Percentiles rank a stretch among this genome's conserved stretches.
Evolutionary conservation across 2,329 filamentous ascomycete species (phyloP).

Genomic region (Aureobasidium vineae): DNA sequence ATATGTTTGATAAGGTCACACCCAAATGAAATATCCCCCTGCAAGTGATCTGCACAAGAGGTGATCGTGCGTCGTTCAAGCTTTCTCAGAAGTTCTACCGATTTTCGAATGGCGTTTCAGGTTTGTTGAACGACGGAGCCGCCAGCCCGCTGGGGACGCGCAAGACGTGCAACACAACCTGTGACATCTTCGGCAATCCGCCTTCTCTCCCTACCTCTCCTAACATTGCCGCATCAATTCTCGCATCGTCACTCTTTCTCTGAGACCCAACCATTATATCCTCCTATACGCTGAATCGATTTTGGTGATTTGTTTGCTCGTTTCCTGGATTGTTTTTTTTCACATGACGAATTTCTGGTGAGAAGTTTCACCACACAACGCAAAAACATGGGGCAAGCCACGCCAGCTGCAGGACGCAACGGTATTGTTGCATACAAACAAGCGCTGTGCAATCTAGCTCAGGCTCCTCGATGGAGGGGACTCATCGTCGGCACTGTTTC

Average conservation of each 20-base stretch:
- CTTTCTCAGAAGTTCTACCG: constrained; percentile 6
- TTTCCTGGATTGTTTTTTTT: neutral
- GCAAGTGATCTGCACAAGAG: constrained; percentile 4
- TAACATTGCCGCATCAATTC: neutral
- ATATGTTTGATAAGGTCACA: neutral
- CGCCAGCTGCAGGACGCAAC: constrained; percentile 7
- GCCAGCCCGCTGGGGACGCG: constrained; percentile 1
- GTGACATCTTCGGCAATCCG: constrained; percentile 8
- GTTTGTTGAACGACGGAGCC: constrained; percentile 4
- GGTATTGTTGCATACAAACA: constrained; percentile 10
- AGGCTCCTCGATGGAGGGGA: constrained; percentile 24
- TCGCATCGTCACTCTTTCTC: constrained; percentile 2
- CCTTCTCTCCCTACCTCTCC: constrained; percentile 4
- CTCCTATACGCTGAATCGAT: neutral
- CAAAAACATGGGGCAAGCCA: constrained; percentile 21
- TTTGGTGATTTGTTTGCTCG: neutral
- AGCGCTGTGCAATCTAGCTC: constrained; percentile 12
- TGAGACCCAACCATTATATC: neutral
- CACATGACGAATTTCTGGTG: neutral
- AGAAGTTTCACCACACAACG: constrained; percentile 7
- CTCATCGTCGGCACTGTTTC: constrained; percentile 16
- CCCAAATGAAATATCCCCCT: neutral
- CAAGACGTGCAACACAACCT: constrained; percentile 16
- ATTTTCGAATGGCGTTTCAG: constrained; percentile 20
- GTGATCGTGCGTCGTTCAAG: constrained; percentile 18